Percentiles rank a stretch among this genome's conserved stretches.
Conservation (phyloP, 2,329 filamentous ascomycete species). For the Fusarium sp. region DNA sequence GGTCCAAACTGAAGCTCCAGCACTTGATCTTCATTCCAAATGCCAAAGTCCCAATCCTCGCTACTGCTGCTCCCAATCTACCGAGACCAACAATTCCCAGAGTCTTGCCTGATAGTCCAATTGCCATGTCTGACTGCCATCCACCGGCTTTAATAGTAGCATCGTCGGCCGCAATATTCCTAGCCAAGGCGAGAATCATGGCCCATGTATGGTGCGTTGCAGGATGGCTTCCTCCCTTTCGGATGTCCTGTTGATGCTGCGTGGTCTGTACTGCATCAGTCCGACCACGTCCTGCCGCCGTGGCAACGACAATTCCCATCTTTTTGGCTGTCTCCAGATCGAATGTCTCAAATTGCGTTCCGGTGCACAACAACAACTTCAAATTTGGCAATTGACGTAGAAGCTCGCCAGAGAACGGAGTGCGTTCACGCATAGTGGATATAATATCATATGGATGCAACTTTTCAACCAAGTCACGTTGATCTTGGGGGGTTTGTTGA, state of each 20-base stretch:
- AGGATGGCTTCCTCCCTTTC: neutral
- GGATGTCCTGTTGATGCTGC: neutral
- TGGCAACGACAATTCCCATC: neutral
- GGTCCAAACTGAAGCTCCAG: neutral
- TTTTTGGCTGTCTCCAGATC: neutral
- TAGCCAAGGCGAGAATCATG: neutral
- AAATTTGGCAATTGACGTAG: neutral
- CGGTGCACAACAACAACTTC: neutral
- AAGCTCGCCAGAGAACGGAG: neutral
- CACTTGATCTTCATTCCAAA: slow-evolving; percentile 1
- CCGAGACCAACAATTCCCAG: neutral
- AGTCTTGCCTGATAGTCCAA: neutral
- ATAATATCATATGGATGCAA: neutral
- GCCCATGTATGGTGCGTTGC: neutral
- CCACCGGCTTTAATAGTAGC: neutral
- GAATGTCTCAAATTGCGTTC: neutral
- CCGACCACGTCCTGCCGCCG: neutral
- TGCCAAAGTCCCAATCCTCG: neutral
- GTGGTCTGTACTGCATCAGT: neutral
- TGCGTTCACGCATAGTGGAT: neutral
- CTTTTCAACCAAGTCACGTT: neutral
- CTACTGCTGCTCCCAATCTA: neutral
- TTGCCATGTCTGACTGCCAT: neutral
- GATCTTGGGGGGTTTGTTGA: neutral
- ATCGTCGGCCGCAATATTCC: neutral